phyloP scores from a whole-genome alignment of 192 early-diverging fungal genomes.

The Lobosporangium transversale region DNA sequence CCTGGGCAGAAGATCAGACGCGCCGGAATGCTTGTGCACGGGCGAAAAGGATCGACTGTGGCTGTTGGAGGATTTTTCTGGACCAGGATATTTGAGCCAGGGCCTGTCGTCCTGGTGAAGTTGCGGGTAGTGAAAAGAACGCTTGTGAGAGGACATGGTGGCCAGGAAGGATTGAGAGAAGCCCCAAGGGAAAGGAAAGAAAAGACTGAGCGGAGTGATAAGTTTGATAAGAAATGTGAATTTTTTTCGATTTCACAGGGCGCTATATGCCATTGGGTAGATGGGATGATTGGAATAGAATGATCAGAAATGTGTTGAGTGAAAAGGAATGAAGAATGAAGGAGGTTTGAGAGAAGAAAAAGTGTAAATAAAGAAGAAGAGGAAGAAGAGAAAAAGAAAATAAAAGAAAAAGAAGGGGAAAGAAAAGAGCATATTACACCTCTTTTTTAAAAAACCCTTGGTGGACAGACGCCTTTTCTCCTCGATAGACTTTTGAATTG shows the following conservation, averaged over 20 bases:
- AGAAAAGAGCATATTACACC: no score
- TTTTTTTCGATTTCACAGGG: no score
- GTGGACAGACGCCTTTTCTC: no score
- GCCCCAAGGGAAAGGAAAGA: neutral
- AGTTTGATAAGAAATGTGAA: no score
- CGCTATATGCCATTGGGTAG: no score
- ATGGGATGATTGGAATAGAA: neutral
- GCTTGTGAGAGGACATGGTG: constrained; percentile 5
- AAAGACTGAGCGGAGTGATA: neutral
- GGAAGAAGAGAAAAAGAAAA: neutral
- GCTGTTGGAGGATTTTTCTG: constrained; percentile 28
- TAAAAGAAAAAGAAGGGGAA: neutral
- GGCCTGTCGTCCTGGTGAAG: constrained; percentile 15
- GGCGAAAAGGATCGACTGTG: constrained; percentile 28
- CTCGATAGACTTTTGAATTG: no score
- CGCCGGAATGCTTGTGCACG: neutral
- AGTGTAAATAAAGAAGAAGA: constrained; percentile 6
- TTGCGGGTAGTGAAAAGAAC: constrained; percentile 6
- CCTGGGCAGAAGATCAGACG: neutral
- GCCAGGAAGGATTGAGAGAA: neutral
- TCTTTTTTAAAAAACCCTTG: no score
- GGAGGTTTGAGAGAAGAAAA: neutral
- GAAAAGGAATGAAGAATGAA: constrained; percentile 1
- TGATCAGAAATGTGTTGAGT: neutral
- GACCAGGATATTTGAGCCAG: constrained; percentile 39